phyloP scores from a whole-genome alignment of 106 monocot species.

The Allium cepa region DNA sequence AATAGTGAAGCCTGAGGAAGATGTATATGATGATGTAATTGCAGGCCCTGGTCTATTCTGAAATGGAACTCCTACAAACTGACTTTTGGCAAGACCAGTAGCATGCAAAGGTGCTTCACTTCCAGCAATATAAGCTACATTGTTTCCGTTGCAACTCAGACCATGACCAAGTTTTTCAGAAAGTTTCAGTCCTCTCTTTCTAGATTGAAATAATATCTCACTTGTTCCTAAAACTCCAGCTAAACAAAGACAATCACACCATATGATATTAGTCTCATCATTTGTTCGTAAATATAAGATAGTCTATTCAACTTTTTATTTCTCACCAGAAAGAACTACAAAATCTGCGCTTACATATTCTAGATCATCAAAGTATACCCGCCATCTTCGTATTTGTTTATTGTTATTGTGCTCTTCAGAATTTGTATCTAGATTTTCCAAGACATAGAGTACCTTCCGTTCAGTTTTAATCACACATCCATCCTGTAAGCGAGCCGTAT shows the following conservation, averaged over 20 bases:
- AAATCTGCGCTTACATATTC: conserved; percentile 23
- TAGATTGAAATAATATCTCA: conserved; percentile 22
- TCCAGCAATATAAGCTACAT: conserved; percentile 34
- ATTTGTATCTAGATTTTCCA: conserved; percentile 4
- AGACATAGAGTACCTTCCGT: conserved; percentile 14
- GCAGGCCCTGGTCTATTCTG: conserved; percentile 28
- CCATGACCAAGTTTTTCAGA: conserved; percentile 25
- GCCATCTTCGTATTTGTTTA: conserved; percentile 18
- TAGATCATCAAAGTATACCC: conserved; percentile 25
- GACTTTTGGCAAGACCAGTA: conserved; percentile 20
- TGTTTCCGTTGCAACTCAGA: conserved; percentile 34
- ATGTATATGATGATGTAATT: conserved; percentile 32
- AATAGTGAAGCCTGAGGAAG: conserved; percentile 35
- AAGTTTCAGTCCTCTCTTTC: conserved; percentile 19
- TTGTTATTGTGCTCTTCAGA: conserved; percentile 1
- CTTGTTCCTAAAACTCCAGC: conserved; percentile 33
- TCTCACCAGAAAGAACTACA: conserved; percentile 27
- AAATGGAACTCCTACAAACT: conserved; percentile 21
- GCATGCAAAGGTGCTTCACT: conserved; percentile 30
- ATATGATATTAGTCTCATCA: background rate
- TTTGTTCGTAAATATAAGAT: too few species aligned
- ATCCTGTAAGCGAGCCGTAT: conserved; percentile 1
- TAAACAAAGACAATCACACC: conserved; percentile 3
- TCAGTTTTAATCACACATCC: conserved; percentile 28
- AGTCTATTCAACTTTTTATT: too few species aligned